Evolutionary conservation across 768 basidiomycete genomes (phyloP).

Genomic region (Infundibulicybe gibba): DNA sequence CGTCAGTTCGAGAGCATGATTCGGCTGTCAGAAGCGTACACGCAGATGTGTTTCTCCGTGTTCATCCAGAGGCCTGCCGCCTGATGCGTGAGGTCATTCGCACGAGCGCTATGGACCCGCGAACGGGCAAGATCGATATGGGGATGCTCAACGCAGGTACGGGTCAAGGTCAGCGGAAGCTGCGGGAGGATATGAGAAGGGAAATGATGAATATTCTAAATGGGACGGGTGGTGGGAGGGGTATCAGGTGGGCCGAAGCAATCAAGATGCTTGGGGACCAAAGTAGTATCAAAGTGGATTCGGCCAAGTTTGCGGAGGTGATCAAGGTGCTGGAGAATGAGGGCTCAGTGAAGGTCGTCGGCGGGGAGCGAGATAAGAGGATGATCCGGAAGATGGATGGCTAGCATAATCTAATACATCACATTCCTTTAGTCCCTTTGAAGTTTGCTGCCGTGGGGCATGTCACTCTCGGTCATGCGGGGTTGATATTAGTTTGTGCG

Average conservation of each 20-base stretch:
- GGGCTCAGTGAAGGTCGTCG: conserved; percentile 68
- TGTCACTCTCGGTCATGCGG: no score
- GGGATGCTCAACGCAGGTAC: conserved; percentile 93
- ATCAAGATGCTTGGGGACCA: conserved; percentile 77
- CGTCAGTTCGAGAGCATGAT: conserved; percentile 98
- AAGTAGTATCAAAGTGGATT: conserved; percentile 77
- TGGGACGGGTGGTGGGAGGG: conserved; percentile 45
- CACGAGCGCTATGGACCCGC: conserved; percentile 92
- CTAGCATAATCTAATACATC: conserved; percentile 3
- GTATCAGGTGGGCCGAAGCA: conserved; percentile 82
- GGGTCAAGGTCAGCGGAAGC: conserved; percentile 77
- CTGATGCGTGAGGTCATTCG: conserved; percentile 96
- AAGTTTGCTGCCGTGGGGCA: no score
- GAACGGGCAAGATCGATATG: conserved; percentile 97
- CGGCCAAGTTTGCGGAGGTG: conserved; percentile 78
- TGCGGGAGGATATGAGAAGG: conserved; percentile 87
- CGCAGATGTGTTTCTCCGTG: conserved; percentile 91
- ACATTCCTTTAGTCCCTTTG: no score
- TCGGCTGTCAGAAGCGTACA: conserved; percentile 93
- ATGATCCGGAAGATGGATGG: conserved; percentile 69
- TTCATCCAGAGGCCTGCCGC: conserved; percentile 92
- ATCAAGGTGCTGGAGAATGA: conserved; percentile 79
- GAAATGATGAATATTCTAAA: conserved; percentile 72
- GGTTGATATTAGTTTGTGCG: no score
- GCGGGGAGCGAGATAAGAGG: conserved; percentile 85